These are phyloP conservation scores for Elsinoe arachidis DNA, from an alignment of 2,329 filamentous ascomycete genomes.

Conservation along the genomic window DNA sequence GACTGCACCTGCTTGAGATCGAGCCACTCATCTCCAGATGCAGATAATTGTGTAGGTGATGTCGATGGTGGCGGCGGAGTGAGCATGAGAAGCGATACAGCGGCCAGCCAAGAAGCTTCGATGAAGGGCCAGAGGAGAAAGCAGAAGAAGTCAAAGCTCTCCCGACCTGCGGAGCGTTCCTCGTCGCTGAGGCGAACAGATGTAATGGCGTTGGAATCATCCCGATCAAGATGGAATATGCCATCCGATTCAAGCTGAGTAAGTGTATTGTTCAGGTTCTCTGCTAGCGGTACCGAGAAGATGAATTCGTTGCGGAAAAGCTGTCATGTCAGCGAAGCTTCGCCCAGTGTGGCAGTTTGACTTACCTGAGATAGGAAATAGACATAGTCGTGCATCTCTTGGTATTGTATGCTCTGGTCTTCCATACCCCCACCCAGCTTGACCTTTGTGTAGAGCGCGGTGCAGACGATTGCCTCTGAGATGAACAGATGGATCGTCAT, in stretches of 20 bases:
- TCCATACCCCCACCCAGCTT: slow-evolving; percentile 82
- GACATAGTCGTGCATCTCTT: slow-evolving; percentile 67
- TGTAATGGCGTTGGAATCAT: slow-evolving; percentile 48
- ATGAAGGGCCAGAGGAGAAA: slow-evolving; percentile 99
- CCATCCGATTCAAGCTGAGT: slow-evolving; percentile 67
- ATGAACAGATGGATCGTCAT: slow-evolving; percentile 99
- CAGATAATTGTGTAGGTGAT: slow-evolving; percentile 16
- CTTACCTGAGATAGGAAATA: slow-evolving; percentile 67
- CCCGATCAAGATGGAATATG: slow-evolving; percentile 60
- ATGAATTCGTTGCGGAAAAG: slow-evolving; percentile 97
- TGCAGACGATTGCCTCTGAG: slow-evolving; percentile 80
- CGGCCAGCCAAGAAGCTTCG: slow-evolving; percentile 85
- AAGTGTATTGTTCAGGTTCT: slow-evolving; percentile 75
- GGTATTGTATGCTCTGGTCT: slow-evolving; percentile 68
- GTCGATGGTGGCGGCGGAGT: slow-evolving; percentile 51
- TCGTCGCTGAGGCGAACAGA: slow-evolving; percentile 65
- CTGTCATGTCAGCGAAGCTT: slow-evolving; percentile 28
- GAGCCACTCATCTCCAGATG: slow-evolving; percentile 60
- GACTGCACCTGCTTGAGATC: slow-evolving; percentile 69
- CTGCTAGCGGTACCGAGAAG: slow-evolving; percentile 74
- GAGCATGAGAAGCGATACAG: slow-evolving; percentile 78
- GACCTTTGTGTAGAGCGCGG: slow-evolving; percentile 79
- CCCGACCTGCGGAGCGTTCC: slow-evolving; percentile 70
- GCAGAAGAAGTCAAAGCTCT: slow-evolving; percentile 98
- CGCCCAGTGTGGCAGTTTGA: not conserved